A percentile compares a stretch with the other conserved stretches of the same genome.
Evolutionary conservation across 2,329 filamentous ascomycete genomes (phyloP).

Genomic region (Trichoderma koningii): DNA sequence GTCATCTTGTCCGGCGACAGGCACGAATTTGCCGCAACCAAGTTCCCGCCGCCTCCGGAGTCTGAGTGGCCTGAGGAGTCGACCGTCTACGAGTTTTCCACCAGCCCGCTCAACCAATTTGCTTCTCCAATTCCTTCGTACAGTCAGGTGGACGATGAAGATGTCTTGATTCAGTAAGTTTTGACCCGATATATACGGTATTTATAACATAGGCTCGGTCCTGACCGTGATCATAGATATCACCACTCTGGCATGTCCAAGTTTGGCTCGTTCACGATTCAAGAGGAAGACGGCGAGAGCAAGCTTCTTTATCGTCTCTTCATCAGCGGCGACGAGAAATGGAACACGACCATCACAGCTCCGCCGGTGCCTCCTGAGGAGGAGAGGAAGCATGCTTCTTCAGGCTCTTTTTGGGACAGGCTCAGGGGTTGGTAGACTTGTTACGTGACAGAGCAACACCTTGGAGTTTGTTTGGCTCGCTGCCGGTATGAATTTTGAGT

Average conservation of each 20-base stretch:
- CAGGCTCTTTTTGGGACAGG: constrained; percentile 52
- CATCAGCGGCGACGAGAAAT: constrained; percentile 76
- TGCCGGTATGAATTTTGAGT: background rate
- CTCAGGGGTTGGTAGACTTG: constrained; percentile 9
- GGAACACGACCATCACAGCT: constrained; percentile 64
- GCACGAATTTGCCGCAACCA: constrained; percentile 95
- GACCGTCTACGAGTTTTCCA: constrained; percentile 86
- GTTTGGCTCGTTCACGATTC: constrained; percentile 74
- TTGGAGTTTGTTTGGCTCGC: constrained; percentile 21
- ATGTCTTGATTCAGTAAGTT: constrained; percentile 79
- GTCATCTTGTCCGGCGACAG: constrained; percentile 86
- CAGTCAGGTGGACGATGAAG: constrained; percentile 75
- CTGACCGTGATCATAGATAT: constrained; percentile 53
- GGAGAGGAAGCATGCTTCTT: constrained; percentile 34
- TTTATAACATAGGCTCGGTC: background rate
- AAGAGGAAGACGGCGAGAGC: constrained; percentile 64
- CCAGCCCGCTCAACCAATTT: constrained; percentile 90
- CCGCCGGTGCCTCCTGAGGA: constrained; percentile 37
- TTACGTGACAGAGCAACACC: background rate
- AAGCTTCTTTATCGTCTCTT: constrained; percentile 79
- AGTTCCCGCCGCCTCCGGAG: constrained; percentile 63
- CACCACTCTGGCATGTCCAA: constrained; percentile 85
- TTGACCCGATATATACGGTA: background rate
- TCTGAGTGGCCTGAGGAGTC: constrained; percentile 64
- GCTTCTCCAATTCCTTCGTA: constrained; percentile 86